Percentiles rank a stretch among this genome's conserved stretches.
phyloP scores from a whole-genome alignment of 1,139 yeast species.

The Debaryomycetaceae sp. region DNA sequence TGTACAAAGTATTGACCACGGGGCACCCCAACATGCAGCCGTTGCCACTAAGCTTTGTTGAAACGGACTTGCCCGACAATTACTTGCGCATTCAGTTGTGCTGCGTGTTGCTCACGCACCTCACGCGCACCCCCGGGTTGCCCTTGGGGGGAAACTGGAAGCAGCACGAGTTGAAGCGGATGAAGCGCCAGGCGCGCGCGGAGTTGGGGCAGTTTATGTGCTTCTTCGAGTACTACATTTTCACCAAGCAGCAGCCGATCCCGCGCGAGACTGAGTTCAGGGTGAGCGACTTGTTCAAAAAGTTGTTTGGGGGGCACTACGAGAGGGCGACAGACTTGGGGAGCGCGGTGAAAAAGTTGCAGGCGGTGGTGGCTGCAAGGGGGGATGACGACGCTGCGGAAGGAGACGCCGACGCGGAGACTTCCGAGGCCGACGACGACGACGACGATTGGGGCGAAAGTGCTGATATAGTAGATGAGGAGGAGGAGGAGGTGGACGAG shows the following conservation, averaged over 20 bases:
- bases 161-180: constrained; percentile 9
- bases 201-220: constrained; percentile 45
- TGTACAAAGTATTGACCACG: constrained; percentile 58
- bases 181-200: constrained; percentile 14
- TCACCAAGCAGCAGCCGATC: constrained; percentile 58
- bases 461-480: constrained; percentile 7
- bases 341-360: constrained; percentile 39
- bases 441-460: constrained; percentile 8
- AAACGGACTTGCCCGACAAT: constrained; percentile 60
- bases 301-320: constrained; percentile 19
- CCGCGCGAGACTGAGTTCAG: constrained; percentile 63
- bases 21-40: constrained; percentile 71
- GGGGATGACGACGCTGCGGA: constrained; percentile 4
- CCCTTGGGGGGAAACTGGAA: too few species aligned
- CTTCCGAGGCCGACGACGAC: constrained; percentile 9
- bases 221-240: constrained; percentile 72
- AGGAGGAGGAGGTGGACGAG: constrained; percentile 7
- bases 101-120: constrained; percentile 21
- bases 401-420: constrained; percentile 12
- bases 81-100: constrained; percentile 67
- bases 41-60: constrained; percentile 35
- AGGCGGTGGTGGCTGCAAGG: constrained; percentile 17
- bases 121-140: constrained; percentile 4
- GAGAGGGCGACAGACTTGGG: constrained; percentile 34
- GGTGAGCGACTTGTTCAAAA: constrained; percentile 41